Conservation (phyloP, 192 early-diverging fungal species). For the Gaertneriomyces sp. region DNA sequence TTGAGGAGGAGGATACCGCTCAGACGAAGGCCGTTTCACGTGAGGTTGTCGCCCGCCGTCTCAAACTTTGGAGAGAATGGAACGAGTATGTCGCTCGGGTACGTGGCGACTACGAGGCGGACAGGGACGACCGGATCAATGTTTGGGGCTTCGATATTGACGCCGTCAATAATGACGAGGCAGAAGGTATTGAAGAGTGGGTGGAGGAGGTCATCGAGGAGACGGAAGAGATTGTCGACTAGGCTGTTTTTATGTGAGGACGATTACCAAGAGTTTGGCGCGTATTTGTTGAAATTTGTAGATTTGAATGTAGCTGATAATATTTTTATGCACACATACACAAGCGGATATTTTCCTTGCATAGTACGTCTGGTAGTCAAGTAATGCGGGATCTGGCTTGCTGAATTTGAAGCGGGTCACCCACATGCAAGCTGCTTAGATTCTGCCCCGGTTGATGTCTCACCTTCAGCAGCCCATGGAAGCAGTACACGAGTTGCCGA, state of each 20-base stretch:
- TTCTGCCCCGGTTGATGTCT: too few relatives aligned
- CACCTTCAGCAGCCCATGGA: too few relatives aligned
- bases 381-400: too few relatives aligned
- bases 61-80: slow-evolving; percentile 80
- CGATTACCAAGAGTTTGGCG: too few relatives aligned
- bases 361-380: too few relatives aligned
- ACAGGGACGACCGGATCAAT: slow-evolving; percentile 50
- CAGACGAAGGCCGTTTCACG: slow-evolving; percentile 62
- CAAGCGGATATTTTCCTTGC: too few relatives aligned
- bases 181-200: slow-evolving; percentile 77
- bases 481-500: too few relatives aligned
- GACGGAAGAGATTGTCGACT: slow-evolving; percentile 41
- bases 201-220: slow-evolving; percentile 88
- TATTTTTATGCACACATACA: too few relatives aligned
- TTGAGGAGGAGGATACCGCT: slow-evolving; percentile 87
- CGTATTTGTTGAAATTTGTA: too few relatives aligned
- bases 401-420: too few relatives aligned
- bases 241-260: background rate
- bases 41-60: slow-evolving; percentile 73
- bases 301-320: too few relatives aligned
- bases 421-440: too few relatives aligned
- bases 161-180: slow-evolving; percentile 57
- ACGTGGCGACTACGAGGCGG: slow-evolving; percentile 51
- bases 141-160: slow-evolving; percentile 51
- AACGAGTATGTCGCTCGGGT: slow-evolving; percentile 70